Base-by-base conservation (phyloP, 805 yeast species). In the Clavispora asparagi region DNA sequence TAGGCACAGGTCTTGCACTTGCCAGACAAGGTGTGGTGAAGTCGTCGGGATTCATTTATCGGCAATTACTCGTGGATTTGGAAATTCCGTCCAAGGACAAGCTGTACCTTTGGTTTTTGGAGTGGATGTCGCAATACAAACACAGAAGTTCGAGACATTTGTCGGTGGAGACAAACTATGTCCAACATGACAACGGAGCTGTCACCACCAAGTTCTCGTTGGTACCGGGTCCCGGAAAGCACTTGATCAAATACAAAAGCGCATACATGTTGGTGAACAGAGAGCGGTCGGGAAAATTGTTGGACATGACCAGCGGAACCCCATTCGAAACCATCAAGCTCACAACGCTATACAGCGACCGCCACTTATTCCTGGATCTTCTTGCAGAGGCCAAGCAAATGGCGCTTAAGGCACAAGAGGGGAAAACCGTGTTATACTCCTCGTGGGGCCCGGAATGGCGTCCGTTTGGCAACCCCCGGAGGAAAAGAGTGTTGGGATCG, bases 371-470 rank as follows among this genome's bases (percentile, higher is more conserved):
- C 57, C 71, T 74, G 27, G 82, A 85, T 8, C 70, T 94, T 50
- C 71, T 94, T 44, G 76, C 74, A 14, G 98, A 94, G 58, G 98
- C 98, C 3, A 88, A 91, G 57, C 67, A 73, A 33, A 67, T 88
- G 70, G 98, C 98, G 0, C 73, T 90, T 60, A 81, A 80, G 56
- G 76, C 84, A 28, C 84, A 86, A 49, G 95, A 89, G 60, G 98
- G 99, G 7, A 92, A 90, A 60, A 94, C 98, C 0, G 98, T 94
- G 7, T 69, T 94, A 6, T 94, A 79, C 64, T 88, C 97, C 4
- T 86, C 96, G 10, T 92, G 94, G 88, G 99, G 98, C 0, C 96
- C 96, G 27, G 99, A 94, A 60, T 94, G 99, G 99, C 76, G 98
- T 59, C 96, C 96, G 5, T 94, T 94, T 71, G 99, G 99, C 2